Evolutionary conservation across 768 basidiomycete species (phyloP), one percentile per base, ranked within the genome.

Genomic region (Calocera cornea): DNA sequence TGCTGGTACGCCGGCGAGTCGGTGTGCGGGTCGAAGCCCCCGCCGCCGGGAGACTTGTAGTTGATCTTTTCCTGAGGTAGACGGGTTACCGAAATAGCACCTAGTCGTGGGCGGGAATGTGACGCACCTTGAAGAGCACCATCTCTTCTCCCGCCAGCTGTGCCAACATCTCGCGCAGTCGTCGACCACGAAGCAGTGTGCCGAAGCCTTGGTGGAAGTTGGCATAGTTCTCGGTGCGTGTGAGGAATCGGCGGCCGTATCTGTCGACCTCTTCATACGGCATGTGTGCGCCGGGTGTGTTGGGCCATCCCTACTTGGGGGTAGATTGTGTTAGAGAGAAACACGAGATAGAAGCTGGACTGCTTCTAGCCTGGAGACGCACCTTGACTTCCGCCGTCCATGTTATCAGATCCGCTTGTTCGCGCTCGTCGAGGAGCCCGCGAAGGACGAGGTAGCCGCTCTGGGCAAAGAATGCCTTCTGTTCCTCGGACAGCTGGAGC

Each of bases 1-100:
- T 72, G 71, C 34, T 67, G 68, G 67, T 72, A 72, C 22, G 71
- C 68, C 65, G 64, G 60, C 2, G 71, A 71, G 40, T 72, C 71
- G 41, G 69, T 69, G 54, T 72, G 71, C 31, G 71, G 63, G 41
- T 67, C 71, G 41, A 69, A 72, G 7, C 71, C 71, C 11, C 71
- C 71, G 14, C 69, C 71, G 10, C 65, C 66, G 5, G 71, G 29
- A 40, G 67, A 66, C 41, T 72, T 72, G 65, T 72, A 72, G 41
- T 72, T 71, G 64, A 72, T 72, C 70, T 71, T 60, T 27, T 66
- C 63, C 65, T 47, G 40, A 64, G 54, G 11, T 17, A 16, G 2
- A 66, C 17, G 47, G n/a, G 40, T 47, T 16, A 66, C 3, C 41
- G 65, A 36, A 17, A 47, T 17, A 27, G 49, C 17, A 38, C 10